Percentiles rank a stretch among this genome's conserved stretches.
Conservation (phyloP, 148 eudicot species). For the Rhododendron simsii region DNA sequence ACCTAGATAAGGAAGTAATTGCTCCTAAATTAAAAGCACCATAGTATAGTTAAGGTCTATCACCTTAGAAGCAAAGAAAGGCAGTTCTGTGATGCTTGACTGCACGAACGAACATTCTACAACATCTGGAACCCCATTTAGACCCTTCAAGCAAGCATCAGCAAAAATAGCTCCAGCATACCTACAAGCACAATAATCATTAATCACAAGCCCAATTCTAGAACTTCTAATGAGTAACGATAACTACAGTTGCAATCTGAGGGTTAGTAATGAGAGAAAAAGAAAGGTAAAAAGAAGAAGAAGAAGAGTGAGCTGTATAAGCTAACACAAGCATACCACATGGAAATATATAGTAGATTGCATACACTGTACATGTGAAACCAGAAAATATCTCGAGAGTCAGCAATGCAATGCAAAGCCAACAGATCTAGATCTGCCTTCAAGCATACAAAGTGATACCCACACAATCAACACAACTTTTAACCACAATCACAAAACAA, state of each 20-base stretch:
- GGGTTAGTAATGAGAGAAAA: background rate
- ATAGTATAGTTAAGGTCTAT: background rate
- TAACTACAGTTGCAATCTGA: background rate
- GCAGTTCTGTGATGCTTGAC: conserved; percentile 66
- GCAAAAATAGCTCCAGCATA: conserved; percentile 97
- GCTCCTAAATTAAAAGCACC: background rate
- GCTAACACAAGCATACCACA: background rate
- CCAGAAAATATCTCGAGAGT: background rate
- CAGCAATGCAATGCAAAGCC: background rate
- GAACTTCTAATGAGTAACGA: background rate
- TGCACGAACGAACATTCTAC: conserved; percentile 89
- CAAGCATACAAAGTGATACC: background rate
- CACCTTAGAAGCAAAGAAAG: conserved; percentile 98
- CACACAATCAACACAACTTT: background rate
- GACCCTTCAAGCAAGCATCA: conserved; percentile 98
- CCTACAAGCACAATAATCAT: conserved; percentile 32
- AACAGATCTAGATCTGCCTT: background rate
- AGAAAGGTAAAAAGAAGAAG: background rate
- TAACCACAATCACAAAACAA: background rate
- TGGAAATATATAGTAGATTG: background rate
- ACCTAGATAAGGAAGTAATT: background rate
- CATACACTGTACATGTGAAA: background rate
- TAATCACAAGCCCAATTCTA: background rate
- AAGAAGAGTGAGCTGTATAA: background rate
- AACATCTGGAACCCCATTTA: conserved; percentile 95